Base-by-base conservation (phyloP, 306 rosid species). In the Benincasa hispida region DNA sequence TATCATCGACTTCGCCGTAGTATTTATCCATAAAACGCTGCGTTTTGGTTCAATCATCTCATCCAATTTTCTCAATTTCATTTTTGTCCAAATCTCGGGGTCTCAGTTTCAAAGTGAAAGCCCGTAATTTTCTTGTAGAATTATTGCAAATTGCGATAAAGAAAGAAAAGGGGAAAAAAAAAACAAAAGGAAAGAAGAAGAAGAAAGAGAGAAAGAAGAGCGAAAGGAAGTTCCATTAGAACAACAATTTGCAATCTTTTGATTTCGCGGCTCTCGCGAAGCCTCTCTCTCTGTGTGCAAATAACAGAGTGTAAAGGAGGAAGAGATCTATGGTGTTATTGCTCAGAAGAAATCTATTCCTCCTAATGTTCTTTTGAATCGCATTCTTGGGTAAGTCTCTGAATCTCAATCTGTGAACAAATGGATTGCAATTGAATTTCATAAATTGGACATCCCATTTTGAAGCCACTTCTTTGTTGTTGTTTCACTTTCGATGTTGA, bases 251-350 rank as follows among this genome's bases (percentile, higher is more conserved):
- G n/a, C n/a, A n/a, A 69, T 78, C 77, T 76, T n/a, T 77, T 65
- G 86, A 84, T 77, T 84, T 54, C 65, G 70, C 45, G 78, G 82
- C 73, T 78, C 81, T 80, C 80, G 47, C 83, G 48, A 74, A 77
- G 83, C 77, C 80, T 75, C 77, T 77, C 80, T 57, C 74, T 37
- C 2, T 41, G 8, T 41, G n/a, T 48, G 32, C 62, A 77, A 79
- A 25, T 18, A 65, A 51, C 55, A 32, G 24, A 82, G 69, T 75
- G 82, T 66, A 80, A 72, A 68, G 69, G 60, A 32, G 57, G 82
- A 15, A 47, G 86, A 81, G 92, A 92, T 92, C 98, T 79, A 75
- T 69, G 67, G 54, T 84, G 65, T 77, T 82, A 68, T 77, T 87
- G 59, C 68, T 17, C 77, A 12, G 65, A 82, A 61, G 59, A 82